These are phyloP conservation scores for Casuarina cunninghamiana DNA, from an alignment of 306 rosid species.

Conservation along the genomic window DNA sequence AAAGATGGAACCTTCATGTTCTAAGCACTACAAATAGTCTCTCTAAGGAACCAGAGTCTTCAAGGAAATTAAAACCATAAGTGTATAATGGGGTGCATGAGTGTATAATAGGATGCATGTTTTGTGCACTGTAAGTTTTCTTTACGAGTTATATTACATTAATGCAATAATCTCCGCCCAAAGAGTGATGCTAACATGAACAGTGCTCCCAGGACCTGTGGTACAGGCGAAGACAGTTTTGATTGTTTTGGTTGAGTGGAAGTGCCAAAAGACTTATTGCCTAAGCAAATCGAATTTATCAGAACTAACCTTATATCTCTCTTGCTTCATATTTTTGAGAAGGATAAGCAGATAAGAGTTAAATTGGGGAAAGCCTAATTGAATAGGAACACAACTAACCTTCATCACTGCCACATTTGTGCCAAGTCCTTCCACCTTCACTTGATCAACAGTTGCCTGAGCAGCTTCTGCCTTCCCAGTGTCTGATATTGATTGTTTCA, in stretches of 20 bases:
- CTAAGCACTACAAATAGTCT: not conserved
- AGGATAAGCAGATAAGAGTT: conserved; percentile 2
- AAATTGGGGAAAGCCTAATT: conserved; percentile 14
- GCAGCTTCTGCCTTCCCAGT: conserved; percentile 88
- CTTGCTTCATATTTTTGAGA: too few species aligned
- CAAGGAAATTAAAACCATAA: conserved; percentile 24
- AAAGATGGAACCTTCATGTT: conserved; percentile 19
- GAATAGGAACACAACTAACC: conserved; percentile 49
- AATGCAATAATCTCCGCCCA: not conserved
- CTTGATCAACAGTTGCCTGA: conserved; percentile 82
- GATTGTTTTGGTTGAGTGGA: conserved; percentile 4
- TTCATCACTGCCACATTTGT: conserved; percentile 94
- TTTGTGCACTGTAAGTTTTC: conserved; percentile 4
- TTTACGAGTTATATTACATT: conserved; percentile 11
- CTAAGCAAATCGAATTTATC: conserved; percentile 10
- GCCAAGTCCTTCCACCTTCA: conserved; percentile 96
- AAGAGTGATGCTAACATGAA: not conserved
- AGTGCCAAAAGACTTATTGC: not conserved
- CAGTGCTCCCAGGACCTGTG: not conserved
- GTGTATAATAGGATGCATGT: conserved; percentile 5
- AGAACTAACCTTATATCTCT: not conserved
- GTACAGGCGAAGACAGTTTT: not conserved
- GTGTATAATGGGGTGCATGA: not conserved
- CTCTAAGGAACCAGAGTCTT: conserved; percentile 12
- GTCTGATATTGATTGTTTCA: conserved; percentile 63